Percentiles rank a stretch among this genome's conserved stretches.
phyloP scores from a whole-genome alignment of 164 flowering plant genomes.

The Chimonanthus praecox region DNA sequence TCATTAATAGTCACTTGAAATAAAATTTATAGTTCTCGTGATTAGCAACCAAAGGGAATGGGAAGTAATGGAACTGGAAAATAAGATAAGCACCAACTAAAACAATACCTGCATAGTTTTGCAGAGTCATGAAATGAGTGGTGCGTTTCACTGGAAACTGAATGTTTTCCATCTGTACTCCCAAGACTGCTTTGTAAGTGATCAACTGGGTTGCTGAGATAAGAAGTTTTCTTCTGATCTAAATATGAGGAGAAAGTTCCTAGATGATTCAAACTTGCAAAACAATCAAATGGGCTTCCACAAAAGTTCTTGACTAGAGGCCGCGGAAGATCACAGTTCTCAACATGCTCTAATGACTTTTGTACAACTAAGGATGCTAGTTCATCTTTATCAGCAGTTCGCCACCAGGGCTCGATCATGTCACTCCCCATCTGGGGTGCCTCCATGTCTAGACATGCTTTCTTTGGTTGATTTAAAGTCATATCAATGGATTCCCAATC shows the following conservation, averaged over 20 bases:
- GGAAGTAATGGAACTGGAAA: neutral
- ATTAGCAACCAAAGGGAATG: neutral
- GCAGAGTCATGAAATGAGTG: conserved; percentile 20
- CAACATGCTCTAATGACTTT: conserved; percentile 34
- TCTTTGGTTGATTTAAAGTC: conserved; percentile 17
- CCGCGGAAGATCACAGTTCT: conserved; percentile 53
- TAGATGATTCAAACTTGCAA: conserved; percentile 21
- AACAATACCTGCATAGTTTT: conserved; percentile 33
- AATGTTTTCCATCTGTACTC: conserved; percentile 13
- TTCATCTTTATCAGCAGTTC: conserved; percentile 39
- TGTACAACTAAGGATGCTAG: conserved; percentile 46
- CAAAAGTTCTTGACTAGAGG: conserved; percentile 27
- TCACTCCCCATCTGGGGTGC: conserved; percentile 32
- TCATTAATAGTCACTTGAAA: neutral
- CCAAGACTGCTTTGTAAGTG: conserved; percentile 14
- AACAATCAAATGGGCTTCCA: conserved; percentile 18
- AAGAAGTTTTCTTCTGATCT: conserved; percentile 16
- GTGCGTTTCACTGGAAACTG: conserved; percentile 15
- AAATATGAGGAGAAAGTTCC: conserved; percentile 15
- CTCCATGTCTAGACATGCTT: conserved; percentile 24
- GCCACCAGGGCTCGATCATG: conserved; percentile 52
- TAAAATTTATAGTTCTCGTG: neutral
- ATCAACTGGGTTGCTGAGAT: conserved; percentile 5
- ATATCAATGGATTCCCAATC: conserved; percentile 22
- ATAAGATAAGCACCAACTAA: neutral